Base-by-base conservation (phyloP, 371 early-diverging fungal species). In the Mucor velutinosus region DNA sequence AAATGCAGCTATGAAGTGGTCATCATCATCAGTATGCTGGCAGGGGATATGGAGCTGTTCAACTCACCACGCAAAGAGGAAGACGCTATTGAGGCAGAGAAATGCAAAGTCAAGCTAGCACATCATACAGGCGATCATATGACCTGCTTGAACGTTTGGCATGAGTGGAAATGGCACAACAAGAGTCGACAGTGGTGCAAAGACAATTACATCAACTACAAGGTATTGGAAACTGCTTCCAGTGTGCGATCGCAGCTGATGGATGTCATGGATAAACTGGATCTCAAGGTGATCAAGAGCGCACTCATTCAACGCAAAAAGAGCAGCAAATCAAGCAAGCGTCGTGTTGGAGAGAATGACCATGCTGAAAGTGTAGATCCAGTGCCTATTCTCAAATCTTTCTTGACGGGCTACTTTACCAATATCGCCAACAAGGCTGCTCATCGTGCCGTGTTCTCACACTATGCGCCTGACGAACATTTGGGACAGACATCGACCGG, bases 41-140 rank as follows among this genome's bases (percentile, higher is more conserved):
- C 94, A 23, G 91, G 95, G n/a, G 93, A 94, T n/a, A 90, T 93
- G 56, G 89, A 94, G 7, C 81, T 98, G 14, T 93, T 95, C 68
- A 89, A 88, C 41, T 87, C 95, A 21, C 77, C 78, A 2, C 78
- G 32, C 86, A 95, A 41, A 84, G 95, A 92, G 62, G 91, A 94
- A 70, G 89, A 88, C 11, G 73, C 80, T 23, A 80, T 87, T 15
- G 87, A 89, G 45, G 99, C 97, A 0, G 94, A 96, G 39, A 88
- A 90, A 39, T 92, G 94, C 8, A 84, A 90, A 58, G 74, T 81
- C 71, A 90, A 92, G 65, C 81, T 87, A 25, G 81, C 83, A 19
- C 86, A 90, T 62, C 80, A 76, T 17, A 82, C 86, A 15, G 99
- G 99, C 11, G 99, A 99, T 76, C 98, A 98, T 75, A 80, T 98